Evolutionary conservation across 31 red algal genomes (phyloP).

Genomic region (Porphyra umbilicalis): DNA sequence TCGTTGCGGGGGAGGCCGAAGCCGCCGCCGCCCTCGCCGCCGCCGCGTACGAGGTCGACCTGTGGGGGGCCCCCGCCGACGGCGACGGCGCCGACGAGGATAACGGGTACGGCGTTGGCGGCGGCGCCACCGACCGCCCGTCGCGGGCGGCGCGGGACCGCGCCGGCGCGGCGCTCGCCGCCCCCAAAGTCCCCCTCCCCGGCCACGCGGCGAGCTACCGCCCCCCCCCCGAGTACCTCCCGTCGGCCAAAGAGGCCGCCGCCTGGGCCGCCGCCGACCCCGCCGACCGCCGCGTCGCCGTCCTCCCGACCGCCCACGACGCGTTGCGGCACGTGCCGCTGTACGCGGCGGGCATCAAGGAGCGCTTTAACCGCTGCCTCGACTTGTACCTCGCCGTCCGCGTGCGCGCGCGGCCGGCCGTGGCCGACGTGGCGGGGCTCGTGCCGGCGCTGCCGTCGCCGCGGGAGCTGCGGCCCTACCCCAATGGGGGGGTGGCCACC

Average conservation of each 20-base stretch:
- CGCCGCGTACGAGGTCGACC: neutral
- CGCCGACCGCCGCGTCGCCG: constrained; percentile 34
- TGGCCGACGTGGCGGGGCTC: constrained; percentile 47
- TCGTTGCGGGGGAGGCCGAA: neutral
- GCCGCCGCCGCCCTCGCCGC: neutral
- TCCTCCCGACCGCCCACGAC: constrained; percentile 42
- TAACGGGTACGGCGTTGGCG: neutral
- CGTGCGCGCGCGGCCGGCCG: constrained; percentile 22
- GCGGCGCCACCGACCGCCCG: neutral
- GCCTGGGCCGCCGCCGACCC: constrained; percentile 40
- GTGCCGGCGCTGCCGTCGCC: constrained; percentile 72
- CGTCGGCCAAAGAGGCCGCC: constrained; percentile 32
- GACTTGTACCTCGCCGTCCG: constrained; percentile 84
- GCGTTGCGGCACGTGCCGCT: constrained; percentile 74
- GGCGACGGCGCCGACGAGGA: neutral
- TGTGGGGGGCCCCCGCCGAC: neutral
- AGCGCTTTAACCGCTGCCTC: constrained; percentile 88
- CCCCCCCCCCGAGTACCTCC: constrained; percentile 82
- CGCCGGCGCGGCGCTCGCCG: constrained; percentile 3
- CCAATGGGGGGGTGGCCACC: constrained; percentile 38
- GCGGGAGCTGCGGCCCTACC: constrained; percentile 69
- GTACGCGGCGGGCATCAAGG: constrained; percentile 60
- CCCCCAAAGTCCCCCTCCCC: constrained; percentile 71
- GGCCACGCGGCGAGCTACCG: constrained; percentile 82
- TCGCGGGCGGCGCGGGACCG: neutral